A percentile compares a stretch with the other conserved stretches of the same genome.
Evolutionary conservation across 371 early-diverging fungal genomes (phyloP).

Genomic region (Actinomortierella ambigua): DNA sequence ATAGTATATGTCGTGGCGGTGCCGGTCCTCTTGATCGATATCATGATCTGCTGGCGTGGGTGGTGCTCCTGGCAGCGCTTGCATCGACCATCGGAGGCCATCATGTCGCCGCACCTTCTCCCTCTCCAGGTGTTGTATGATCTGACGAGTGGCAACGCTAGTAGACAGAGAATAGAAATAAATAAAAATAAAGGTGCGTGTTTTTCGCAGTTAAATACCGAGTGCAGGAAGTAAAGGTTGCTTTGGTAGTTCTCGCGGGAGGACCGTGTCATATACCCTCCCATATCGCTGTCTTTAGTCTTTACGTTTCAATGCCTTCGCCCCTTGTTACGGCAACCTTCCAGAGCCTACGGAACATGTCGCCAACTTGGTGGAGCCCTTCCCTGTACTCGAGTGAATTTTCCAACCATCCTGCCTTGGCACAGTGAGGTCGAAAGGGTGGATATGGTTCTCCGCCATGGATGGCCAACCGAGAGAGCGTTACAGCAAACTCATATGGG

Average conservation of each 20-base stretch:
- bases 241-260: too few relatives aligned
- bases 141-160: too few relatives aligned
- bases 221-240: too few relatives aligned
- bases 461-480: conserved; percentile 19
- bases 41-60: background rate
- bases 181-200: background rate
- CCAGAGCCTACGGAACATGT: conserved; percentile 30
- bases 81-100: background rate
- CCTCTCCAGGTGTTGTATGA: background rate
- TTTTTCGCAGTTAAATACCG: conserved; percentile 13
- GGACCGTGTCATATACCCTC: too few relatives aligned
- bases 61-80: background rate
- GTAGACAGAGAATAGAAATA: background rate
- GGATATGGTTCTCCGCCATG: conserved; percentile 29
- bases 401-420: conserved; percentile 23
- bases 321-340: conserved; percentile 18
- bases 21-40: background rate
- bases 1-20: conserved; percentile 21
- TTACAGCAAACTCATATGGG: conserved; percentile 16
- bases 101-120: background rate
- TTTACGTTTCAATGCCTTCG: conserved; percentile 36
- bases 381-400: conserved; percentile 31
- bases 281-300: too few relatives aligned
- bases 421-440: conserved; percentile 1
- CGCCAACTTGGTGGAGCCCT: conserved; percentile 29